Conservation (phyloP, 2,329 filamentous ascomycete species). For the Phyllosticta ampelicida region DNA sequence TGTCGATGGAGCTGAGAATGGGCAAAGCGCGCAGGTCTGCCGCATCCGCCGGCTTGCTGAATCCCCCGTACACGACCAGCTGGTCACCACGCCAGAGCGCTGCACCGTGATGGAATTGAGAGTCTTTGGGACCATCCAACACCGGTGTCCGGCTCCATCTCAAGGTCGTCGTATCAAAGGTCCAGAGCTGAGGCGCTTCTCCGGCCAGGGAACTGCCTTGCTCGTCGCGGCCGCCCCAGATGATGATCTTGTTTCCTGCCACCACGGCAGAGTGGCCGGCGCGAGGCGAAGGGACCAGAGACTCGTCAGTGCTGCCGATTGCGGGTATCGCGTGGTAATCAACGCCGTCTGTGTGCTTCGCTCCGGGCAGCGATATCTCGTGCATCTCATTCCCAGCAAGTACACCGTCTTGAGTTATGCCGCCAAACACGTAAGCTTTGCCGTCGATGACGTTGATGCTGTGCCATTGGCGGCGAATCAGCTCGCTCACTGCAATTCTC, state of each 20-base stretch:
- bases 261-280: slow-evolving; percentile 31
- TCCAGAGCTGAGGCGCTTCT: slow-evolving; percentile 28
- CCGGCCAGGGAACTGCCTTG: slow-evolving; percentile 24
- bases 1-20: slow-evolving; percentile 5
- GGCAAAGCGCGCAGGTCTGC: slow-evolving; percentile 8
- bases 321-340: slow-evolving; percentile 35
- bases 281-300: slow-evolving; percentile 24
- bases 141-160: slow-evolving; percentile 17
- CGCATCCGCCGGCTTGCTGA: slow-evolving; percentile 14
- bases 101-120: slow-evolving; percentile 12
- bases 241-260: slow-evolving; percentile 28
- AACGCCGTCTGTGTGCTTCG: slow-evolving; percentile 20
- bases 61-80: slow-evolving; percentile 21
- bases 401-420: slow-evolving; percentile 24
- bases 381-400: slow-evolving; percentile 35
- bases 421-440: slow-evolving; percentile 37
- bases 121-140: slow-evolving; percentile 12
- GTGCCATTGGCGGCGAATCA: slow-evolving; percentile 28
- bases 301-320: slow-evolving; percentile 21
- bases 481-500: slow-evolving; percentile 28
- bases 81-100: slow-evolving; percentile 15
- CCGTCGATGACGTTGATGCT: slow-evolving; percentile 30
- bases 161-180: slow-evolving; percentile 25
- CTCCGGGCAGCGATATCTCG: slow-evolving; percentile 24
- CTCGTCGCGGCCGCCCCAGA: slow-evolving; percentile 31